Evolutionary conservation across 2,329 filamentous ascomycete genomes (phyloP).

Genomic region (Diaporthe nobilis): DNA sequence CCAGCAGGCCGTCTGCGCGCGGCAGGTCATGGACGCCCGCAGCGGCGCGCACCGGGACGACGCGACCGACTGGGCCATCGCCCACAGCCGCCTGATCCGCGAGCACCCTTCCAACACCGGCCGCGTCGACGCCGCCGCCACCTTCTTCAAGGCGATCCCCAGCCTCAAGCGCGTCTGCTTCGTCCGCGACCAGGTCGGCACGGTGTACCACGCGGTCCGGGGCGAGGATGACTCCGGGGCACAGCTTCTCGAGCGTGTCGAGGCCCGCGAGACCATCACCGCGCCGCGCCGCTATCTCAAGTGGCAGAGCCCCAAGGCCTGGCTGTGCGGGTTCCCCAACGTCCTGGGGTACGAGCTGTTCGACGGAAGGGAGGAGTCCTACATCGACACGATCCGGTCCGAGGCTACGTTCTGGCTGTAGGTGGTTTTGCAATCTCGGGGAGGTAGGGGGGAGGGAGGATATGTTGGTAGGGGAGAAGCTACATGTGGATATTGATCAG

Average conservation of each 20-base stretch:
- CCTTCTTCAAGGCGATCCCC: constrained; percentile 35
- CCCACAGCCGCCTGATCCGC: constrained; percentile 32
- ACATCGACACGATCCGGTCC: neutral
- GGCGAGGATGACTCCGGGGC: neutral
- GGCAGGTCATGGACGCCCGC: neutral
- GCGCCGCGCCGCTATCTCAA: constrained; percentile 26
- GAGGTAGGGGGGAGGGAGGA: too few species aligned
- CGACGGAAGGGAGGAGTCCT: neutral
- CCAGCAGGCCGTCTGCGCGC: constrained; percentile 28
- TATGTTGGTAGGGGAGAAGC: too few species aligned
- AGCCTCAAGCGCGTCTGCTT: constrained; percentile 38
- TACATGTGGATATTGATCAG: neutral
- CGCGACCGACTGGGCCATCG: constrained; percentile 35
- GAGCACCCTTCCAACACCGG: constrained; percentile 20
- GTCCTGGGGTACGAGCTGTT: constrained; percentile 31
- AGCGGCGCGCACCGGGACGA: neutral
- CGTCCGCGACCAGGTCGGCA: constrained; percentile 39
- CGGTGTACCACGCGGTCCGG: constrained; percentile 18
- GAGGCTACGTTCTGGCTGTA: constrained; percentile 34
- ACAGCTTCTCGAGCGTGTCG: constrained; percentile 4
- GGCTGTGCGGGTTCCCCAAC: constrained; percentile 40
- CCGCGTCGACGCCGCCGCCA: constrained; percentile 25
- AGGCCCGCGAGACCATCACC: constrained; percentile 19
- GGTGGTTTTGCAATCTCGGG: neutral
- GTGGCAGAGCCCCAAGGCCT: constrained; percentile 3